Evolutionary conservation across 257 asterid genomes (phyloP).

Genomic region (Rauvolfia tetraphylla): DNA sequence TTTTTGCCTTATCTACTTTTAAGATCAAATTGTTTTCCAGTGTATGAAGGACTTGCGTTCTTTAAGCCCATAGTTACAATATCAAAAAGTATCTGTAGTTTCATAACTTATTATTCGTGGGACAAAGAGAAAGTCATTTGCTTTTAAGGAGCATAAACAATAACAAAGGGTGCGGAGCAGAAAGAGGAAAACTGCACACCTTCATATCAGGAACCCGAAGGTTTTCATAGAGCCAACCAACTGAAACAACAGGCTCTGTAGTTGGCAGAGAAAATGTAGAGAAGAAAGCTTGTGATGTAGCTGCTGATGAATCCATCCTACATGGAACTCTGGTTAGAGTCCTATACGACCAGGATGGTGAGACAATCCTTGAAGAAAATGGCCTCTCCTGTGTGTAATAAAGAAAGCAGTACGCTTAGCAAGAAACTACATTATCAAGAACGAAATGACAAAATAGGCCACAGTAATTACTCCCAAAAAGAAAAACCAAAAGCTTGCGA

Average conservation of each 20-base stretch:
- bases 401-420: constrained; percentile 1
- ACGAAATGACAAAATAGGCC: neutral
- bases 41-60: neutral
- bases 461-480: neutral
- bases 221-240: constrained; percentile 90
- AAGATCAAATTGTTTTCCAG: neutral
- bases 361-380: constrained; percentile 26
- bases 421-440: neutral
- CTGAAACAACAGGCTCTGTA: constrained; percentile 85
- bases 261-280: constrained; percentile 45
- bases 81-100: neutral
- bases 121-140: neutral
- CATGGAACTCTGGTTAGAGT: constrained; percentile 25
- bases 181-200: constrained; percentile 35
- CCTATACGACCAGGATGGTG: constrained; percentile 36
- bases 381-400: constrained; percentile 42
- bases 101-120: neutral
- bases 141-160: constrained; percentile 5
- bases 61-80: neutral
- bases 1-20: neutral
- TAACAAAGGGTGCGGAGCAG: neutral
- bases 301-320: constrained; percentile 57
- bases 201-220: constrained; percentile 74
- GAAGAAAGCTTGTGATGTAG: constrained; percentile 52
- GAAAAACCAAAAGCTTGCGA: neutral